Conservation (phyloP, 202 grass and related monocot genomes). For the Brachypodium distachyon region DNA sequence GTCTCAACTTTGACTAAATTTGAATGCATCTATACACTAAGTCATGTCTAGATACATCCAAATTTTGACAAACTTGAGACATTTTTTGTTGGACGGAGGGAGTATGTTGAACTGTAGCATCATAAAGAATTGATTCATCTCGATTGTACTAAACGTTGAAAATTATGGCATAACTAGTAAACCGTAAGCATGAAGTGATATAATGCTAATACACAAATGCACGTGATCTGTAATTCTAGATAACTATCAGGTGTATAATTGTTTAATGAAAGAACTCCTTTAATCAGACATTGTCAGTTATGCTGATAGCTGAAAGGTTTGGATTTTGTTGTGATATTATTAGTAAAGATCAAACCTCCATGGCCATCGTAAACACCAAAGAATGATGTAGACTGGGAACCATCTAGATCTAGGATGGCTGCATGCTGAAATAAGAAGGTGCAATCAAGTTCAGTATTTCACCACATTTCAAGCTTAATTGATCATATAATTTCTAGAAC, state of each 20-base stretch:
- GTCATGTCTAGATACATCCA: too few species aligned
- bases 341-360: constrained; percentile 21
- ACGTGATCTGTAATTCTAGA: background rate
- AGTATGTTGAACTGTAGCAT: background rate
- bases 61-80: too few species aligned
- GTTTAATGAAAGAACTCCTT: background rate
- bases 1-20: too few species aligned
- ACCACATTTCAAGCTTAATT: too few species aligned
- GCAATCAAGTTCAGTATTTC: background rate
- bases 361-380: constrained; percentile 35
- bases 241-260: background rate
- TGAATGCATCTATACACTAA: too few species aligned
- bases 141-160: background rate
- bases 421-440: background rate
- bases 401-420: background rate
- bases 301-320: background rate
- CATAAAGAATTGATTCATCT: background rate
- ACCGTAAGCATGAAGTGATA: background rate
- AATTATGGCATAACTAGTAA: background rate
- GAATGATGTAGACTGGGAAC: background rate
- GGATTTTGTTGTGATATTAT: background rate
- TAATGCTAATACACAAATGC: background rate
- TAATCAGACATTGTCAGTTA: background rate
- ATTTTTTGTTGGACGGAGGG: too few species aligned
- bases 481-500: too few species aligned